Base-by-base conservation (phyloP, 2,329 filamentous ascomycete species). In the Mycosphaerella sp. region DNA sequence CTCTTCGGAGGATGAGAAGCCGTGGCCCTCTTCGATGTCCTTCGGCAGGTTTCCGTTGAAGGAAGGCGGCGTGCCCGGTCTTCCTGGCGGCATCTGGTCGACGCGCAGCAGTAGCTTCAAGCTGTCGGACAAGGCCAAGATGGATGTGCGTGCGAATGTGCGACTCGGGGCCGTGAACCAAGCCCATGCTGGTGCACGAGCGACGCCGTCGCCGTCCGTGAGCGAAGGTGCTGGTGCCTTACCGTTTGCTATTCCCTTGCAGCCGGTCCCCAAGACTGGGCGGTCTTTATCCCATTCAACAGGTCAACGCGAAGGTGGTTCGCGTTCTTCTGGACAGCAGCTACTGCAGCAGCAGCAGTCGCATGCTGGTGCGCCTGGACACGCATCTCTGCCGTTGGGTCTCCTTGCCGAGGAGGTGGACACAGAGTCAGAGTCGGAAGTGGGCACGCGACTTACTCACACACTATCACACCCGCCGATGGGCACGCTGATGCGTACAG, bases 201-300 rank as follows among this genome's bases (percentile, higher is more conserved):
- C 52, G 59, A 68, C 53, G 62, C 72, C 52, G 21, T 66, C 64
- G 36, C 62, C 52, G 55, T 66, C 50, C 27, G 61, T 62, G 3
- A 63, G 65, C 52, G 69, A 73, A 50, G 72, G 61, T 17, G 55
- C 52, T 28, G 78, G 91, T 56, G 70, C 73, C 6, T 86, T 95
- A 48, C 87, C 89, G 1, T 95, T 95, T 63, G 79, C 87, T 6
- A 94, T 95, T 59, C 89, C 89, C 3, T 76, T 95, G 16, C 87
- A 95, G 57, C 89, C 91, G 0, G 93, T 88, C 0, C 87, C 87
- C 1, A 97, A 97, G 70, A 89, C 88, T 1, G 93, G 95, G 62
- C 84, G 93, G 39, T 98, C 93, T 5, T 89, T 96, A 69, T 97
- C 93, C 4, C 97, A 97, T 69, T 97, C 91, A 0, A 91, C 66